These are phyloP conservation scores for Trametes meyenii DNA, from an alignment of 768 basidiomycete genomes.

Conservation along the genomic window DNA sequence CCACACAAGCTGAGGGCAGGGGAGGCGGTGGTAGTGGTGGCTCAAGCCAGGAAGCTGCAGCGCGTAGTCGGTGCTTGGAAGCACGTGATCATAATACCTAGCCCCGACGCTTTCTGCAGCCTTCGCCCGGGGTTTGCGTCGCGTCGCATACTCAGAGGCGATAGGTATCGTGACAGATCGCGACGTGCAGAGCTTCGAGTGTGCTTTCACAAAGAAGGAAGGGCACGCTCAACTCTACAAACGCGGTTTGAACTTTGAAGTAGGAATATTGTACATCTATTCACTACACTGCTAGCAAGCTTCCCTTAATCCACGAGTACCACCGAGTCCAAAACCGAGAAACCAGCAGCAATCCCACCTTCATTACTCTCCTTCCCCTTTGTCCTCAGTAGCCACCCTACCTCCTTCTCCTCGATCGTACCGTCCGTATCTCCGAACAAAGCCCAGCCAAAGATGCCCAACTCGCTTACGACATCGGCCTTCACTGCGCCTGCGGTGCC, in stretches of 20 bases:
- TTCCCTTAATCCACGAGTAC: slow-evolving; percentile 38
- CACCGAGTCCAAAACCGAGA: slow-evolving; percentile 47
- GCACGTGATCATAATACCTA: slow-evolving; percentile 7
- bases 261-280: not conserved
- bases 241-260: no score
- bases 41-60: not conserved
- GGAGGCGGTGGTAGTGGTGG: not conserved
- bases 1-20: not conserved
- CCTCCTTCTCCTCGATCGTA: slow-evolving; percentile 59
- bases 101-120: not conserved
- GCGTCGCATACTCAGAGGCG: no score
- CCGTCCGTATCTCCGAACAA: slow-evolving; percentile 61
- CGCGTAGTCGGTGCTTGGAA: no score
- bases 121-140: not conserved
- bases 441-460: slow-evolving; percentile 91
- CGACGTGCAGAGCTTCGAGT: no score
- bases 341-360: slow-evolving; percentile 72
- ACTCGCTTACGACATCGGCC: slow-evolving; percentile 80
- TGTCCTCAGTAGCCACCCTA: slow-evolving; percentile 85
- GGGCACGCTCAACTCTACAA: no score
- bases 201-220: no score
- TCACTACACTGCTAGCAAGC: not conserved
- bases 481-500: slow-evolving; percentile 48
- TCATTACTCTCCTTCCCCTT: slow-evolving; percentile 92
- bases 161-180: no score